Evolutionary conservation across 495 filamentous ascomycete species (phyloP), one percentile per base, ranked within the genome.

Genomic region (Chaetomium tenue): DNA sequence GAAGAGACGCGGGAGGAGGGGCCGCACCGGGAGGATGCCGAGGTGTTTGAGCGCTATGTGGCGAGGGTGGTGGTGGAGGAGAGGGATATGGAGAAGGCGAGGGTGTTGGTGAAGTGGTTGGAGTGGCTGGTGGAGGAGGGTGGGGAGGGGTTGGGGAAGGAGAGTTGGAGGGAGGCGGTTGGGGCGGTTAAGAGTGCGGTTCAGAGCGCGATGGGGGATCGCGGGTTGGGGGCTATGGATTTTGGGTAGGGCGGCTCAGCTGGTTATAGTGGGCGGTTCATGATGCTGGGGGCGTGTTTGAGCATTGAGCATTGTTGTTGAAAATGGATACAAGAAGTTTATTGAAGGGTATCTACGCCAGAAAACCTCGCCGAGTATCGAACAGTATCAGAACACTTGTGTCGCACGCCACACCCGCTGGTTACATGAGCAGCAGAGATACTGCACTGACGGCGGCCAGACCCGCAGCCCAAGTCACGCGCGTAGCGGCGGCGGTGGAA

Each of bases 1-100:
- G 69, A 77, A 3, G 85, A 86, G 39, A 91, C 92, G 67, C 68
- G 66, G 18, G 79, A 80, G 12, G 87, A 90, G 9, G 90, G 88
- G 0, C 92, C 92, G 50, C 91, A 92, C 70, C 71, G 66, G 0
- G 87, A 88, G 61, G 92, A 97, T 74, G 88, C 91, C n/a, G 81
- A 81, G 18, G 84, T 89, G 11, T 76, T 96, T 46, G 84, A 77
- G 48, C 79, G 72, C 65, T 96, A 95, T 75, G 69, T 96, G 37
- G 78, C 70, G 9, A 80, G 81, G 39, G 91, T 96, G 8, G 83
- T 93, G 0, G 40, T 73, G 3, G 87, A 91, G 30, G 92, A 96
- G 75, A 78, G 81, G 63, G 85, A 96, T 72, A 78, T 96, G 76
- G 85, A 83, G 44, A 77, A 75, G 64, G 73, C 51, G 55, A 62